Percentiles rank a stretch among this genome's conserved stretches.
Evolutionary conservation across 2,329 filamentous ascomycete genomes (phyloP).

Genomic region (Hymenoscyphus occultus): DNA sequence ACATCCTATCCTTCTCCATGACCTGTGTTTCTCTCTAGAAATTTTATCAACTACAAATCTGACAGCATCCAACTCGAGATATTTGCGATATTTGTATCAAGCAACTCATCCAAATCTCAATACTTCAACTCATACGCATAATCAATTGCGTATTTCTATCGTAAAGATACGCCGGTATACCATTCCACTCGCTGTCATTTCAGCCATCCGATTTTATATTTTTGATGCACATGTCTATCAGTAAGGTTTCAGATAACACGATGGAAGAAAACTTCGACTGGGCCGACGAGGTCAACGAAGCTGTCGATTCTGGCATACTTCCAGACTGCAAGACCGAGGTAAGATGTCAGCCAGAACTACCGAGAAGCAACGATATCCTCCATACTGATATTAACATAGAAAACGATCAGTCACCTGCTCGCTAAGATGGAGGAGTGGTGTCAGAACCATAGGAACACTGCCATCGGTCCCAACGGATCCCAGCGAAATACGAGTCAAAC

Average conservation of each 20-base stretch:
- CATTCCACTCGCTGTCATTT: not conserved
- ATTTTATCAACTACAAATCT: too few relatives aligned
- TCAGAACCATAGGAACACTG: too few relatives aligned
- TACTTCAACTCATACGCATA: too few relatives aligned
- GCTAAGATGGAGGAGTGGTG: not conserved
- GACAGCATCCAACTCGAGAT: too few relatives aligned
- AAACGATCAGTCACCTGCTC: not conserved
- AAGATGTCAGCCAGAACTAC: not conserved
- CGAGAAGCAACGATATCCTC: not conserved
- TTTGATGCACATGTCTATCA: not conserved
- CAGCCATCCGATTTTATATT: not conserved
- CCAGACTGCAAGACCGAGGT: not conserved
- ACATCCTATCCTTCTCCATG: not conserved
- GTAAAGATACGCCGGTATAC: too few relatives aligned
- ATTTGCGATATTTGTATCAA: too few relatives aligned
- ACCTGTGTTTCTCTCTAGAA: too few relatives aligned
- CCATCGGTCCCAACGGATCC: too few relatives aligned
- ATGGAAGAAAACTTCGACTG: not conserved
- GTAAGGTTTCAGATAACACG: not conserved
- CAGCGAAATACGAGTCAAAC: too few relatives aligned
- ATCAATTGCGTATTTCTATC: too few relatives aligned
- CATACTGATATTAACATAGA: not conserved
- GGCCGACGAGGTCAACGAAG: not conserved
- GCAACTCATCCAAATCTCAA: too few relatives aligned
- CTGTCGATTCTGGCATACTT: not conserved